Base-by-base conservation (phyloP, 768 basidiomycete genomes). In the Suillus discolor region DNA sequence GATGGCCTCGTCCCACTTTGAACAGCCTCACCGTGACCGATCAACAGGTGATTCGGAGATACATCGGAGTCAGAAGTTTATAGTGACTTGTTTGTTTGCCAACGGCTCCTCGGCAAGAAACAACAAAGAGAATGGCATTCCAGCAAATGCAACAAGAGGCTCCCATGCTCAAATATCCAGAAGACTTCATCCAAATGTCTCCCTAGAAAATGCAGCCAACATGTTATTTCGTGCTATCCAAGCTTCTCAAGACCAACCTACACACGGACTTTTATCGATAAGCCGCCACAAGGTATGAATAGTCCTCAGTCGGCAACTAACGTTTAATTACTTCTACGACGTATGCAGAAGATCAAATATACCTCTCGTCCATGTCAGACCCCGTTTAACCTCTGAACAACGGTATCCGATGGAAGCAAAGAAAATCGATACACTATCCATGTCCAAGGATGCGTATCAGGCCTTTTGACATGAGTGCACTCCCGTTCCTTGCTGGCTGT, bases 211-310 rank as follows among this genome's bases (percentile, higher is more conserved):
- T 31, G 91, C 90, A 3, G 80, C 84, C 15, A 80, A 76, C 53
- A 85, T 92, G 82, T 83, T 94, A 16, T 53, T 83, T 3, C 85
- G 88, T 57, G 90, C 86, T 20, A 78, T 83, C 15, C 76, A 80
- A 18, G 76, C 88, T 62, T 84, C 92, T 4, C 80, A 81, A 53
- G 84, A 75, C 18, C 76, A 85, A 23, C 90, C 3, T 94, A 91
- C 71, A 70, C 79, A 7, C 93, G 91, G 89, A 80, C 85, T 3
- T 94, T 86, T 70, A 85, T 94, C 42, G 93, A 94, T 82, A 90
- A 89, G 68, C 92, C 92, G 68, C 92, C 92, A 39, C 70, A 78
- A 70, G 92, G 92, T 91, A 62, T 63, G 86, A 54, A 39, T 59
- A 25, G 12, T 1, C 45, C 12, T 38, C 20, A 11, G 23, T 59